Conservation (phyloP, 768 basidiomycete genomes). For the Clitopilus passeckerianus region DNA sequence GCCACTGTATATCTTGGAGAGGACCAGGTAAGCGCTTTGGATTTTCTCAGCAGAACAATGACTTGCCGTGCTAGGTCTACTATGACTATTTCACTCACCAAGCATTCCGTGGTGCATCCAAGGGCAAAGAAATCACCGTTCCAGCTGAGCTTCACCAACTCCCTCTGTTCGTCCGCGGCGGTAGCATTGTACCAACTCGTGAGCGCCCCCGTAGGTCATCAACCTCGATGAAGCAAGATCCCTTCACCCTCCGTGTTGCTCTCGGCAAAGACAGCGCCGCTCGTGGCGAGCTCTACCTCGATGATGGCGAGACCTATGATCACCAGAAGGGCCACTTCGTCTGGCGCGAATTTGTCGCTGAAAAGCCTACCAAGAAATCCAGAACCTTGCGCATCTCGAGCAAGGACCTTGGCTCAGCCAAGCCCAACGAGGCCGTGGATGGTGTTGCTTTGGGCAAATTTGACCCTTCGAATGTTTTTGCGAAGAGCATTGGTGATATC, state of each 20-base stretch:
- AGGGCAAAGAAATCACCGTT: conserved; percentile 70
- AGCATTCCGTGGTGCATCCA: conserved; percentile 60
- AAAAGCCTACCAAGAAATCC: conserved; percentile 32
- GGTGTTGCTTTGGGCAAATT: conserved; percentile 45
- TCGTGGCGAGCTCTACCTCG: conserved; percentile 85
- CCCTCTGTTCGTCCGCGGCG: conserved; percentile 87
- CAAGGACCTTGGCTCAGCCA: conserved; percentile 44
- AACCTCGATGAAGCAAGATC: conserved; percentile 84
- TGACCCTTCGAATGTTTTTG: conserved; percentile 61
- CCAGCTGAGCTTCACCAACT: conserved; percentile 74
- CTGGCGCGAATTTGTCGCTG: conserved; percentile 74
- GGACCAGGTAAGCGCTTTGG: conserved; percentile 48
- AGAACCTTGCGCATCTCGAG: conserved; percentile 46
- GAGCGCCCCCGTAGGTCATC: conserved; percentile 86
- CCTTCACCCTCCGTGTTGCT: conserved; percentile 87
- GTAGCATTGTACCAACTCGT: conserved; percentile 83
- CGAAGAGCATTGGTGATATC: conserved; percentile 59
- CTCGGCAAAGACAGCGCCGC: conserved; percentile 58
- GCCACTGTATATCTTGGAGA: conserved; percentile 82
- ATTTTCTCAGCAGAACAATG: too few species aligned
- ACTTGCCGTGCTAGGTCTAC: conserved; percentile 55
- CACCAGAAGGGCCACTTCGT: conserved; percentile 76
- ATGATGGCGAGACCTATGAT: conserved; percentile 84
- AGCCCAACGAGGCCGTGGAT: conserved; percentile 44
- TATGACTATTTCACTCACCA: conserved; percentile 86